Evolutionary conservation across 331 rosid genomes (phyloP).

Genomic region (Acacia concinna): DNA sequence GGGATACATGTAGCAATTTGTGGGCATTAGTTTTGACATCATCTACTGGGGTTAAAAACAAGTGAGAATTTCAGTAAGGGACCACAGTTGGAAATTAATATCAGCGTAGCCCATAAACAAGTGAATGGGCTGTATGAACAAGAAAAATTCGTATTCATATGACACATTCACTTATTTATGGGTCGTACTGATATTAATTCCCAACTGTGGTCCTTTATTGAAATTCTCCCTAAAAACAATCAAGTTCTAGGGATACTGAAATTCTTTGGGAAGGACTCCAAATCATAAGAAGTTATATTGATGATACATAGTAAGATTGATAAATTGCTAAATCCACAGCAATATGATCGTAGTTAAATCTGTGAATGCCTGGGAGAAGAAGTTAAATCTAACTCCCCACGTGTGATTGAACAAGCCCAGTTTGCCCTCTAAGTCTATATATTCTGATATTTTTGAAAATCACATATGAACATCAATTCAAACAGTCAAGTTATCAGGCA

Average conservation of each 20-base stretch:
- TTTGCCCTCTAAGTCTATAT: not conserved
- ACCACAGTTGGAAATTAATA: too few relatives aligned
- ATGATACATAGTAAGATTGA: constrained; percentile 8
- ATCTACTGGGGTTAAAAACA: not conserved
- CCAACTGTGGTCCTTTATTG: too few relatives aligned
- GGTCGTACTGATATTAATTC: too few relatives aligned
- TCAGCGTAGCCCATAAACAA: too few relatives aligned
- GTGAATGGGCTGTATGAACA: too few relatives aligned
- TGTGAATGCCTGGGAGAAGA: constrained; percentile 19
- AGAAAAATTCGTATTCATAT: too few relatives aligned
- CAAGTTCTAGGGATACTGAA: not conserved
- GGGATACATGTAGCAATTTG: not conserved
- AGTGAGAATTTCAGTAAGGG: too few relatives aligned
- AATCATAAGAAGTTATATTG: not conserved
- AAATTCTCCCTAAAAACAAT: too few relatives aligned
- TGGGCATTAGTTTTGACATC: not conserved
- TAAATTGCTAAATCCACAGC: constrained; percentile 23
- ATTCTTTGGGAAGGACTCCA: not conserved
- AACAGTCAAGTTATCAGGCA: not conserved
- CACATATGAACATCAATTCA: not conserved
- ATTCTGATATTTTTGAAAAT: not conserved
- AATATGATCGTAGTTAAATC: constrained; percentile 25
- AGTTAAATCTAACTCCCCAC: not conserved
- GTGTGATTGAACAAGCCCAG: constrained; percentile 1
- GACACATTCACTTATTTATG: too few relatives aligned